Evolutionary conservation across 257 asterid species (phyloP), one percentile per base, ranked within the genome.

Genomic region (Nyctanthes arbortristis): DNA sequence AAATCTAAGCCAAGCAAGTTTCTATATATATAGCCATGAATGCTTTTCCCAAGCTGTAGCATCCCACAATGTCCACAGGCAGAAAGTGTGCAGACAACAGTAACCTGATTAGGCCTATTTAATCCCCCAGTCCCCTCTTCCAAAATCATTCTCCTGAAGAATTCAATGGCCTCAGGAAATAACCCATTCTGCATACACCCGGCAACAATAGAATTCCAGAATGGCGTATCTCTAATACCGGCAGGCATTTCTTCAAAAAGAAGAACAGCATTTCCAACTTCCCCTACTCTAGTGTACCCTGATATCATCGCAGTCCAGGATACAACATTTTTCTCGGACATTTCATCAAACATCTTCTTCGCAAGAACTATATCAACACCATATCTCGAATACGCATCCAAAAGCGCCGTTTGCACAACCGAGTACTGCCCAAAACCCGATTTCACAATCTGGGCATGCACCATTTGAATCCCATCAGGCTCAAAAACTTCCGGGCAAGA

Each of bases 301-400:
- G 96, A 83, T 52, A 92, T 78, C 96, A 92, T 86, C 1, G 96
- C 94, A 13, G 96, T 92, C 96, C 96, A 89, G 1, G 95, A 69
- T 37, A 88, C 85, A 61, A 89, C 88, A 63, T 71, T 84, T 52
- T 84, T 84, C 0, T 83, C 92, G 67, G 88, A 31, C 77, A 89
- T 89, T 84, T 78, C 90, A 74, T 92, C 92, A 39, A 89, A 92
- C 87, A 92, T 65, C 78, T 69, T 78, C 71, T 89, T 71, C n/a
- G 94, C 92, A 36, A 64, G 28, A 27, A 61, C 47, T 4, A 82
- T 72, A 49, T 82, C 92, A 36, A 24, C 83, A 13, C 84, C 79
- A 52, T 11, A 76, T 83, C 88, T 84, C 13, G 82, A 77, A 70
- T 89, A 88, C 0, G 81, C 81, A 45, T 84, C 94, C 81, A 88